These are phyloP conservation scores for Colletotrichum eremochloae DNA, from an alignment of 2,329 filamentous ascomycete species.

Conservation along the genomic window DNA sequence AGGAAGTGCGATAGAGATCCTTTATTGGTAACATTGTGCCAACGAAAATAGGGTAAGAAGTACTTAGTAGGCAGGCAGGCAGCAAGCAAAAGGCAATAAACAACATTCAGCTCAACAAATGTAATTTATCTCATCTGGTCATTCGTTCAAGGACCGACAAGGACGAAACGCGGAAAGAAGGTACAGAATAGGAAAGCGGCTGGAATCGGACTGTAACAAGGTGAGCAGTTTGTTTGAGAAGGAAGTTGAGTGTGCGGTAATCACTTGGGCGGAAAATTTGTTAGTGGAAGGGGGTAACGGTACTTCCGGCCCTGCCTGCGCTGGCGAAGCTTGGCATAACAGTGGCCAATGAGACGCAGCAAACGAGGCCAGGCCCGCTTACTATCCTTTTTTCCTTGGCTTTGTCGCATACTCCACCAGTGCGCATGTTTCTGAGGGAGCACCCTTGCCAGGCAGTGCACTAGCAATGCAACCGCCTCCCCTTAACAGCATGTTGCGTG, in stretches of 20 bases:
- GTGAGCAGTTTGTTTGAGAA: slow-evolving; percentile 39
- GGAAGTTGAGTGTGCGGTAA: slow-evolving; percentile 10
- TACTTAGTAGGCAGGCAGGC: neutral
- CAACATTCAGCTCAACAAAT: slow-evolving; percentile 1
- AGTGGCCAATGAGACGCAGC: slow-evolving; percentile 9
- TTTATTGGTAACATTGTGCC: neutral
- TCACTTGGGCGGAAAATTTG: slow-evolving; percentile 31
- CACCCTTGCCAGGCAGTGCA: slow-evolving; percentile 16
- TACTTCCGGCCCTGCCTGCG: slow-evolving; percentile 19
- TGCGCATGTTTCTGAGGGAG: slow-evolving; percentile 21
- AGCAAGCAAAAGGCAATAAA: neutral
- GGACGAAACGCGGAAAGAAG: neutral
- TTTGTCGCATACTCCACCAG: slow-evolving; percentile 27
- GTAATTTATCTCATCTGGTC: slow-evolving; percentile 27
- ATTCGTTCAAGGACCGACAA: slow-evolving; percentile 14
- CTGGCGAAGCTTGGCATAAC: neutral
- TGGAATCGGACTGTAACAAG: slow-evolving; percentile 1
- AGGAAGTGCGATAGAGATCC: neutral
- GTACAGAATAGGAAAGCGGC: neutral
- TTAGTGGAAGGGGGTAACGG: slow-evolving; percentile 9
- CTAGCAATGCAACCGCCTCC: slow-evolving; percentile 9
- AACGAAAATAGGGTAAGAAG: neutral
- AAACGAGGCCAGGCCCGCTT: neutral
- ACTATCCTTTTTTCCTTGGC: slow-evolving; percentile 29
- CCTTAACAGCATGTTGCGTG: slow-evolving; percentile 16